Percentiles rank a stretch among this genome's conserved stretches.
Evolutionary conservation across 768 basidiomycete genomes (phyloP).

Genomic region (Amanita jacksonii): DNA sequence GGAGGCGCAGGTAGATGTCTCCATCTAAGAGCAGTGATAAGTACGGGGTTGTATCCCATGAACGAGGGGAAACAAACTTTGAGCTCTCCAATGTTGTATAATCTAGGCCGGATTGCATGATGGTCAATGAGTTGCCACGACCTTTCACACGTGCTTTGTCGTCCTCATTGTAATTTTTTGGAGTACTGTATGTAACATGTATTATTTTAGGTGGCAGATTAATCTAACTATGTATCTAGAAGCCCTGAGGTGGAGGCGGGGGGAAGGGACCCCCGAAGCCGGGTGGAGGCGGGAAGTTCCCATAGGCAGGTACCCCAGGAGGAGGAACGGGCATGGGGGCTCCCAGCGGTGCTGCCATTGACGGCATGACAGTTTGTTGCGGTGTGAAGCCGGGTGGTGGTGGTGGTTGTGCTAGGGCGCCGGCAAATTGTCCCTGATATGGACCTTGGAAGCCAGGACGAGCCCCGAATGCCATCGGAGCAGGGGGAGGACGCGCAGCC

Average conservation of each 20-base stretch:
- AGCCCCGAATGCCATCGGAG: constrained; percentile 62
- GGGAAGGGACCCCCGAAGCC: constrained; percentile 49
- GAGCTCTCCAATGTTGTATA: constrained; percentile 21
- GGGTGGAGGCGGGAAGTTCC: constrained; percentile 52
- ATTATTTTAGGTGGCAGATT: too few species aligned
- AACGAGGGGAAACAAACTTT: constrained; percentile 1
- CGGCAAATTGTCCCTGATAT: constrained; percentile 91
- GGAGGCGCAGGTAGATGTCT: constrained; percentile 2
- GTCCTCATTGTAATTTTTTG: too few species aligned
- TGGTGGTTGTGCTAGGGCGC: constrained; percentile 71
- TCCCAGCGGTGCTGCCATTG: constrained; percentile 21
- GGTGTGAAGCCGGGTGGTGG: constrained; percentile 75
- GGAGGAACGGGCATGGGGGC: constrained; percentile 26
- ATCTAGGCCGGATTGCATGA: constrained; percentile 21
- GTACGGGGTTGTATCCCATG: not conserved
- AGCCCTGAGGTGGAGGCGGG: constrained; percentile 26
- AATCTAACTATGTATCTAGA: constrained; percentile 7
- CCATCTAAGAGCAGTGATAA: constrained; percentile 1
- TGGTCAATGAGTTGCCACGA: not conserved
- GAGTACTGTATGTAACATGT: too few species aligned
- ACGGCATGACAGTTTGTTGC: constrained; percentile 57
- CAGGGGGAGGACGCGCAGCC: constrained; percentile 63
- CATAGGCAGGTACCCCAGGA: constrained; percentile 31
- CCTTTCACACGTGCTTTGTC: not conserved
- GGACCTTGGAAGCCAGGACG: constrained; percentile 65